Conservation (phyloP, 108 stramenopile genomes). For the Nannochloropsis gaditana region DNA sequence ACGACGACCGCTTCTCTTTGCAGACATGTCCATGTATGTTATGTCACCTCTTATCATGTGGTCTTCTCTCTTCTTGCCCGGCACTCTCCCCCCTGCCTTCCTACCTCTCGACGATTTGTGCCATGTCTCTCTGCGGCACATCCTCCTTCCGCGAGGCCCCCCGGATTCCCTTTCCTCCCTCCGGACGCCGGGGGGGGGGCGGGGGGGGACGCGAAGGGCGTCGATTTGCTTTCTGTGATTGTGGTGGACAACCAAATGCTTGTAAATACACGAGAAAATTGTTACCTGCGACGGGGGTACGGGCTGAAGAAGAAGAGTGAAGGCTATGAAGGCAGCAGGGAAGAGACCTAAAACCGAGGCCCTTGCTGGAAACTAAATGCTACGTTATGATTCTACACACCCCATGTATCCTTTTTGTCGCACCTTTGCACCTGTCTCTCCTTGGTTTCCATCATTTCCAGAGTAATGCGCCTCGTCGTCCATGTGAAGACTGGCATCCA, state of each 20-base stretch:
- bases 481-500: no score
- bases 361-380: no score
- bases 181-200: not conserved
- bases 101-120: not conserved
- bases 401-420: no score
- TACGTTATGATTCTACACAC: no score
- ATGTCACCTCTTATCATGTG: not conserved
- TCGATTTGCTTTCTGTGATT: not conserved
- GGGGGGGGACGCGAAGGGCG: not conserved
- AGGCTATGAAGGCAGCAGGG: no score
- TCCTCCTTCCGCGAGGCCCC: not conserved
- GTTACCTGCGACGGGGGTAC: no score
- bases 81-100: not conserved
- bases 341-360: no score
- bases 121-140: not conserved
- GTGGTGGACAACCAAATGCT: not conserved
- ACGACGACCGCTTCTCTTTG: not conserved
- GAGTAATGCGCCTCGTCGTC: no score
- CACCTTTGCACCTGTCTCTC: no score
- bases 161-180: not conserved
- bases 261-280: no score
- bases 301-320: no score
- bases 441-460: no score
- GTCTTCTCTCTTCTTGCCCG: not conserved
- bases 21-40: not conserved